phyloP scores from a whole-genome alignment of 208 protist genomes.

The Leishmania major region DNA sequence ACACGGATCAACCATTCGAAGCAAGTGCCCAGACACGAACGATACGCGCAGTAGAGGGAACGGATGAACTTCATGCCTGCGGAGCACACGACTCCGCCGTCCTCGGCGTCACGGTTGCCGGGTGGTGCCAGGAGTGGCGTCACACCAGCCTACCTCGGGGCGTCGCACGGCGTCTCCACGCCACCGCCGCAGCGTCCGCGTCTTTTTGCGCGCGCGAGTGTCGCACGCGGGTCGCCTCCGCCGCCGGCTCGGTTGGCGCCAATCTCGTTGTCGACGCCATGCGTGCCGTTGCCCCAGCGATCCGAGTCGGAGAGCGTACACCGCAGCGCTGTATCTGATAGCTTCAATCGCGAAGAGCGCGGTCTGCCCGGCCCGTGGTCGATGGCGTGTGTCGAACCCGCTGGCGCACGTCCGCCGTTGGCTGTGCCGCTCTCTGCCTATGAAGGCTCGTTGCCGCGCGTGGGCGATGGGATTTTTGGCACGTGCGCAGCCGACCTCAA shows the following conservation, averaged over 20 bases:
- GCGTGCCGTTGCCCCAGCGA: neutral
- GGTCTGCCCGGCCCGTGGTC: neutral
- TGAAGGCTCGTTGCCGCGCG: conserved; percentile 7
- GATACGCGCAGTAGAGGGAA: too few relatives aligned
- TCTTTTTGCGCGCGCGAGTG: conserved; percentile 15
- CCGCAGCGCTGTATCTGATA: neutral
- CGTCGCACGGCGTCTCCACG: conserved; percentile 4
- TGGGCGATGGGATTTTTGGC: neutral
- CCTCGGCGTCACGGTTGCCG: neutral
- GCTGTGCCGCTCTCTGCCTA: neutral
- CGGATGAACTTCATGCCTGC: neutral
- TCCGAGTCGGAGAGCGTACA: neutral
- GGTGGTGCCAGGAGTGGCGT: neutral
- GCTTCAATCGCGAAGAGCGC: neutral
- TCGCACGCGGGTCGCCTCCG: conserved; percentile 14
- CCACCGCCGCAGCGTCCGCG: conserved; percentile 24
- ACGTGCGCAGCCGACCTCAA: neutral
- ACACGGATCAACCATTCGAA: neutral
- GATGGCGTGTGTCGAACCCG: neutral
- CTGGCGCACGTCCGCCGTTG: neutral
- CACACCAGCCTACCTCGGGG: neutral
- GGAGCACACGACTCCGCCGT: neutral
- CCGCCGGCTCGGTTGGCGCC: conserved; percentile 31
- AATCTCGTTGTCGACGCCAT: neutral
- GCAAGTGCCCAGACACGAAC: neutral